A percentile compares a stretch with the other conserved stretches of the same genome.
Evolutionary conservation across 1,284 basidiomycete species (phyloP).

Genomic region (Pterula multifida): DNA sequence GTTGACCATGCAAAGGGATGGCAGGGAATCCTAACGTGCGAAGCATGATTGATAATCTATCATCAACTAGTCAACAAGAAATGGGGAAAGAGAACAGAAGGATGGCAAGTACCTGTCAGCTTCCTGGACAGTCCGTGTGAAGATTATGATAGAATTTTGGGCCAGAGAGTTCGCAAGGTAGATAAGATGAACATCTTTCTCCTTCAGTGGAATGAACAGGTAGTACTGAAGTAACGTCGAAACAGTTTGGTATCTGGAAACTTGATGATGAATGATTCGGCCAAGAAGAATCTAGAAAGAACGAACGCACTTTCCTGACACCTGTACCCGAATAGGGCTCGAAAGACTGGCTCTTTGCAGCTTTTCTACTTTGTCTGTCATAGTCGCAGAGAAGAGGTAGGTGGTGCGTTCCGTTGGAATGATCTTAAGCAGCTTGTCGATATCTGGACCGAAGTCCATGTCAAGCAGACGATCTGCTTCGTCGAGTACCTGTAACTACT

Average conservation of each 20-base stretch:
- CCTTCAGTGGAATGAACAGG: conserved; percentile 84
- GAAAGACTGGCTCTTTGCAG: conserved; percentile 91
- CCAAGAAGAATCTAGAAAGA: not conserved
- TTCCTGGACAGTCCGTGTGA: conserved; percentile 93
- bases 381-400: conserved; percentile 98
- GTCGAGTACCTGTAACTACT: conserved; percentile 69
- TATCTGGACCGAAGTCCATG: conserved; percentile 95
- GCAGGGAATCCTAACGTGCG: conserved; percentile 90
- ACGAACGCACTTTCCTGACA: conserved; percentile 72
- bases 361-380: conserved; percentile 98
- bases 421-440: conserved; percentile 94
- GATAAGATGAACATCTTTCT: conserved; percentile 90
- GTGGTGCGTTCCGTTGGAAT: conserved; percentile 93
- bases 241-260: conserved; percentile 85
- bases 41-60: conserved; percentile 79
- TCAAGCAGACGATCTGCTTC: conserved; percentile 96
- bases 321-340: conserved; percentile 93
- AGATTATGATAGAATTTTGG: conserved; percentile 92
- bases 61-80: conserved; percentile 2
- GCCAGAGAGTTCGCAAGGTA: conserved; percentile 85
- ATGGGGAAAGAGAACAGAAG: not conserved
- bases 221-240: conserved; percentile 94
- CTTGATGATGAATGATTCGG: conserved; percentile 5
- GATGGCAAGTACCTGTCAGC: conserved; percentile 53
- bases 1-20: conserved; percentile 91